phyloP scores from a whole-genome alignment of 495 filamentous ascomycete genomes.

The Collariella sp. region DNA sequence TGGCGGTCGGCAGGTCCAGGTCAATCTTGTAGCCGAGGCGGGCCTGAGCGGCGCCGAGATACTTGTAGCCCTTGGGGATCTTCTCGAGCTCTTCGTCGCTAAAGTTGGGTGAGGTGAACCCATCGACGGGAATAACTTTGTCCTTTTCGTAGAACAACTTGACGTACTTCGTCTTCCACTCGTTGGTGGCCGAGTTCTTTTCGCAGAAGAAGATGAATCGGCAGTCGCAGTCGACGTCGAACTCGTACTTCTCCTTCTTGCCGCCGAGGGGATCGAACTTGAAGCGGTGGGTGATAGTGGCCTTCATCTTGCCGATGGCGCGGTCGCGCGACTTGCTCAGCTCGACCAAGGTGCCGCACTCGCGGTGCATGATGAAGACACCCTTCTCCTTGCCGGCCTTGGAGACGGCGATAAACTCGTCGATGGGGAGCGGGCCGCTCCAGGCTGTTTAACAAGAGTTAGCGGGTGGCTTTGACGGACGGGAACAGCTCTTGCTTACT shows the following conservation, averaged over 20 bases:
- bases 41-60: conserved; percentile 42
- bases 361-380: conserved; percentile 61
- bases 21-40: conserved; percentile 39
- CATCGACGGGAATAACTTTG: conserved; percentile 52
- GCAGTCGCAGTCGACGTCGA: conserved; percentile 55
- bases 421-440: conserved; percentile 45
- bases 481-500: no score
- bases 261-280: conserved; percentile 23
- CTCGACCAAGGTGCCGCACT: conserved; percentile 54
- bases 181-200: conserved; percentile 28
- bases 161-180: conserved; percentile 53
- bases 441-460: conserved; percentile 33
- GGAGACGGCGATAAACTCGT: conserved; percentile 52
- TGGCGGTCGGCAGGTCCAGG: conserved; percentile 30
- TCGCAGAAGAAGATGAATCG: conserved; percentile 57
- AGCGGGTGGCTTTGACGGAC: neutral
- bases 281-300: conserved; percentile 61
- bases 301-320: conserved; percentile 66
- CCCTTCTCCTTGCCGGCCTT: conserved; percentile 51
- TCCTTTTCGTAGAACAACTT: conserved; percentile 64
- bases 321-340: conserved; percentile 37
- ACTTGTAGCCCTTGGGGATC: conserved; percentile 51
- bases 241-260: conserved; percentile 30
- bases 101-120: conserved; percentile 41
- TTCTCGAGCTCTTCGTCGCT: conserved; percentile 39